Base-by-base conservation (phyloP, 306 rosid genomes). In the Ceratonia siliqua region DNA sequence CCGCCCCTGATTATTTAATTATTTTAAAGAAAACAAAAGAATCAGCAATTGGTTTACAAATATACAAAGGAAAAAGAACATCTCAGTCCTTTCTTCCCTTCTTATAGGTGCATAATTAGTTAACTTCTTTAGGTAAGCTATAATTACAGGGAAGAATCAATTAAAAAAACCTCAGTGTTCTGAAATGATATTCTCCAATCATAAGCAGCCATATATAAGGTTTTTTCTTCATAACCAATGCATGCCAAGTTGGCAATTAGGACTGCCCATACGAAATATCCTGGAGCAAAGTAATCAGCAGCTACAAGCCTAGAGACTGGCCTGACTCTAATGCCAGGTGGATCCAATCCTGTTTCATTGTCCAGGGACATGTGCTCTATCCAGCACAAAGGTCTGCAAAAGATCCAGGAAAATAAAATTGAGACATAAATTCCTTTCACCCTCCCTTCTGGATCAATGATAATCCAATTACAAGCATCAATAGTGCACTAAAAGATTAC, bases 151-250 rank as follows among this genome's bases (percentile, higher is more conserved):
- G 8, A 52, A 30, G 33, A 35, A 41, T 38, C 48, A 28, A 27
- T 42, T 35, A 38, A 52, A 41, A 52, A 62, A 21, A 92, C 97
- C 92, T 92, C 93, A 0, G 97, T 92, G 81, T 89, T 92, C 75
- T 92, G 97, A 88, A 85, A 92, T 52, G 96, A 73, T 76, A 92
- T 82, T 78, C 97, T 89, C 97, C 97, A 91, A 82, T 91, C 95
- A 81, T 91, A 91, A 49, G 97, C 66, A 83, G 97, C 97, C 97
- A 91, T 91, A 66, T 87, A 86, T 95, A 91, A 89, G 6, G 76
- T 86, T 76, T 91, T 91, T 73, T 91, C 97, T 82, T 92, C 97
- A 30, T 92, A 92, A 76, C 96, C 97, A 53, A 92, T 82, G 66
- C 79, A 88, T 58, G 97, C 97, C 85, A 92, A 82, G 74, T 92